These are phyloP conservation scores for Orbilia blumenaviensis DNA, from an alignment of 2,329 filamentous ascomycete species.

Conservation along the genomic window DNA sequence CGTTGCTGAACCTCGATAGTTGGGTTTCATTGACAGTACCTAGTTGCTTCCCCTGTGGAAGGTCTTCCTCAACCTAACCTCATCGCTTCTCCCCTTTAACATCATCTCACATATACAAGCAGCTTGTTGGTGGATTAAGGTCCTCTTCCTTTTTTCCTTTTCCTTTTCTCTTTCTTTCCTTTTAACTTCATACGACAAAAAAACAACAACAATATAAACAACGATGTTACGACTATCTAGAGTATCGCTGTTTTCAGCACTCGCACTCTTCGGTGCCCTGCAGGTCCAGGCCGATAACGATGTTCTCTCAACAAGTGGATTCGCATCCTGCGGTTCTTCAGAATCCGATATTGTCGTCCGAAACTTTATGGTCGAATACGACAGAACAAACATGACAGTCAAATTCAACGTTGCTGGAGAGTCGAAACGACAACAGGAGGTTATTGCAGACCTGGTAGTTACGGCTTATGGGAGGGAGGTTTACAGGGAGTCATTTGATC, in stretches of 20 bases:
- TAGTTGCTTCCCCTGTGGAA: conserved; percentile 37
- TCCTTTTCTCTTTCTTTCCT: conserved; percentile 11
- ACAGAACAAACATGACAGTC: conserved; percentile 76
- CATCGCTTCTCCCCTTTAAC: background rate
- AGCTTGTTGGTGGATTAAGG: conserved; percentile 6
- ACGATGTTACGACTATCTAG: conserved; percentile 54
- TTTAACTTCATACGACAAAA: conserved; percentile 28
- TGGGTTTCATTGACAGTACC: conserved; percentile 30
- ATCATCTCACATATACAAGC: background rate
- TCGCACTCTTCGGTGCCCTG: conserved; percentile 49
- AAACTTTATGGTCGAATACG: conserved; percentile 79
- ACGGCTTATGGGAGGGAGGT: conserved; percentile 84
- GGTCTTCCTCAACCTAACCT: background rate
- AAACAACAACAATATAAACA: conserved; percentile 31
- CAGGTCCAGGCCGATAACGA: conserved; percentile 70
- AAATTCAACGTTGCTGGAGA: conserved; percentile 83
- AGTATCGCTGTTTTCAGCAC: conserved; percentile 47
- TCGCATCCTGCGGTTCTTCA: conserved; percentile 73
- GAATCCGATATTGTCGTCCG: conserved; percentile 73
- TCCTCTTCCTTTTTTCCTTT: background rate
- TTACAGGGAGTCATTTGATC: conserved; percentile 82
- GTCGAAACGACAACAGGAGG: conserved; percentile 78
- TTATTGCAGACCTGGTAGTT: conserved; percentile 78
- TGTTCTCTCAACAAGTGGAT: conserved; percentile 81
- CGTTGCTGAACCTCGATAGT: conserved; percentile 1